A percentile compares a stretch with the other conserved stretches of the same genome.
Evolutionary conservation across 2,329 filamentous ascomycete genomes (phyloP).

Genomic region (Pseudodiploospora longispora): DNA sequence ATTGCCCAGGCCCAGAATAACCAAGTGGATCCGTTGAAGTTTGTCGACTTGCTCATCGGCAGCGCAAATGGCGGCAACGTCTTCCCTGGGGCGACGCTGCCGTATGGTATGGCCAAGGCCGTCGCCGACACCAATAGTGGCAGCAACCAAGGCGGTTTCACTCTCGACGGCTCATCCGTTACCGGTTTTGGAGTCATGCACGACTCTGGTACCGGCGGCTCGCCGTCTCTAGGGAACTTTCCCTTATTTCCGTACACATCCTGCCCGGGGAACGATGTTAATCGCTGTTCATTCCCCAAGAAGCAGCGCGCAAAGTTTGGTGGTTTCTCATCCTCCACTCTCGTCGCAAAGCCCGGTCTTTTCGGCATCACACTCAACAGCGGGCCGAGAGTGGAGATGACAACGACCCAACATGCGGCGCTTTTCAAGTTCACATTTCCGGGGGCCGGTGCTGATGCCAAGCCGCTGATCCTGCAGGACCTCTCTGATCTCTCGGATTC

Average conservation of each 20-base stretch:
- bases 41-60: conserved; percentile 31
- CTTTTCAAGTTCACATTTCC: conserved; percentile 58
- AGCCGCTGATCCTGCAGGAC: conserved; percentile 58
- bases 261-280: conserved; percentile 53
- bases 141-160: conserved; percentile 51
- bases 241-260: conserved; percentile 59
- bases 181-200: conserved; percentile 51
- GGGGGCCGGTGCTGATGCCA: conserved; percentile 29
- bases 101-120: conserved; percentile 47
- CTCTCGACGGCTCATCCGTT: conserved; percentile 39
- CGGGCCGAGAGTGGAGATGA: conserved; percentile 58
- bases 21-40: conserved; percentile 17
- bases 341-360: conserved; percentile 54
- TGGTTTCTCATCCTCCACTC: conserved; percentile 39
- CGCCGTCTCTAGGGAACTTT: conserved; percentile 63
- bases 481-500: conserved; percentile 56
- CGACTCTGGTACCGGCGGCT: conserved; percentile 49
- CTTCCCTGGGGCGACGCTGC: conserved; percentile 34
- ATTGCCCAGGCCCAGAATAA: not conserved
- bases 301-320: conserved; percentile 30
- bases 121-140: conserved; percentile 37
- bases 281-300: conserved; percentile 54
- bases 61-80: conserved; percentile 29
- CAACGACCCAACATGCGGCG: conserved; percentile 55
- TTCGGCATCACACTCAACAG: conserved; percentile 54